Evolutionary conservation across 768 basidiomycete species (phyloP), one percentile per base, ranked within the genome.

Genomic region (Agrocybe chaxingu): DNA sequence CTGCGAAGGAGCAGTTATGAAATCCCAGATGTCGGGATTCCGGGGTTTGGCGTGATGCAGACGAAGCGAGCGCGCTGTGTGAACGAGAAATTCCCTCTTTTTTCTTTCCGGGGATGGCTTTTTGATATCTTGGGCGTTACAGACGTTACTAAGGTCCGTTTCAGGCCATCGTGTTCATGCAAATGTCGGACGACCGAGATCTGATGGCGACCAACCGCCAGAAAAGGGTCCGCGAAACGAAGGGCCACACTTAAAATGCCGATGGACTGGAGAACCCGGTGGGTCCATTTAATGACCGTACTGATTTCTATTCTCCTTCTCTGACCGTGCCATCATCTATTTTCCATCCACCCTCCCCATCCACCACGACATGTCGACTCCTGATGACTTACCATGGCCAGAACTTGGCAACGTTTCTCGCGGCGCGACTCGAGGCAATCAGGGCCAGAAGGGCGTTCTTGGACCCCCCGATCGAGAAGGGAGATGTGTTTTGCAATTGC

Each of bases 331-430:
- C 61, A 58, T 54, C 66, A 65, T 61, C 63, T 61, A 48, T 62
- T 55, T 56, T 48, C 53, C 42, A 42, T 44, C 48, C 54, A 51
- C 54, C 54, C 55, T 54, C 51, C 52, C 58, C 61, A 47, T 56
- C 56, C 64, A 52, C 32, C 51, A 47, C 46, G 61, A 63, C 64
- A 79, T 79, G 77, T 70, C 78, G 52, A 68, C 74, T 62, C 68
- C 78, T 56, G 89, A 91, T 73, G 88, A 91, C 75, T 77, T 90
- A 48, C 88, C 88, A 18, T 91, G 88, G 88, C 88, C 88, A 56
- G 88, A 91, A 68, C 76, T 89, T 54, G 89, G 88, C 55, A 91
- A 90, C 61, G 87, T 91, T 57, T 89, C 89, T 48, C 80, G 88
- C 50, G 88, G 89, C 42, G 89, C 89, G 19, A 90, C 89, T 44